Evolutionary conservation across 176 grass and related monocot genomes (phyloP), one percentile per base, ranked within the genome.

Genomic region (Juncus inflexus): DNA sequence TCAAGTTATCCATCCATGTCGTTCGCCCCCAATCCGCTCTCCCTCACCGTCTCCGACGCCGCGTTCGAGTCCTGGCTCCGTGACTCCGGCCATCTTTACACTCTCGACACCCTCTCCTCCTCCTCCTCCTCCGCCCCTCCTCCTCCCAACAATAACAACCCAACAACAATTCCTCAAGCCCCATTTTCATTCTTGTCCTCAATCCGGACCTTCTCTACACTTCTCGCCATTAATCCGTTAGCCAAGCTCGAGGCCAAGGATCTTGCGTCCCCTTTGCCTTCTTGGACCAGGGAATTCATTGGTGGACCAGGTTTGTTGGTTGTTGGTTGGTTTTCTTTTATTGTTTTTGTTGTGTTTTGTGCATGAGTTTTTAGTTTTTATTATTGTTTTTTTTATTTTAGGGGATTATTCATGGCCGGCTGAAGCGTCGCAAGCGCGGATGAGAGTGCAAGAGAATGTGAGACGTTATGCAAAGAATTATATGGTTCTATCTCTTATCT

Each of bases 381-480:
- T 58, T 43, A 3, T 14, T 40, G 1, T 51, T 52, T 47, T 3
- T 58, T 57, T 28, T 28, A 28, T 28, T 28, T 28, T 43, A 70
- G 67, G 67, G 11, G 53, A 59, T 0, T 95, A 84, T 81, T 90
- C 90, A 50, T 90, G 83, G 90, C 90, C 91, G 37, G 79, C 81
- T 2, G 83, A 85, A 28, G 65, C 84, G 0, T 76, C 87, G 7
- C 91, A 91, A 85, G 87, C 91, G 35, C 74, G 84, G 15, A 83
- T 96, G 74, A 80, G 91, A 14, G 82, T 91, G 52, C 91, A 96
- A 76, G 91, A 96, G 84, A 96, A 96, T 69, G 84, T 96, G 53
- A 81, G 91, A 10, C 81, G 75, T 45, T 91, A 96, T 59, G 87
- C 79, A 39, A 82, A 79, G 70, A 96, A 96, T 78, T 96, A 96